Evolutionary conservation across 2,329 filamentous ascomycete genomes (phyloP), one percentile per base, ranked within the genome.

Genomic region (Escovopsis sp.): DNA sequence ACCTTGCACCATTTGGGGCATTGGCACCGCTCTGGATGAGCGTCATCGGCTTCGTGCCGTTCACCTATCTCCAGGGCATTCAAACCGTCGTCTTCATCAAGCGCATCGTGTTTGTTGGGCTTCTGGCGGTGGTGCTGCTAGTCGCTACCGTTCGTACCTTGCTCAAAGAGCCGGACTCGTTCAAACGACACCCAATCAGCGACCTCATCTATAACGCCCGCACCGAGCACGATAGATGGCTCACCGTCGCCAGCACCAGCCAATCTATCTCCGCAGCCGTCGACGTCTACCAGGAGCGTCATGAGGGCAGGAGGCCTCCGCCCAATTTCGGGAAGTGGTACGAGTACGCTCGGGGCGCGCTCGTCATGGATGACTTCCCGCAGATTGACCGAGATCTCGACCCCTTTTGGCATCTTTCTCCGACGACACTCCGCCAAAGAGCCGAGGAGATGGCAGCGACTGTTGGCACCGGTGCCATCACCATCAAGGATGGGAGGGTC

Each of bases 271-370:
- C 53, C 1, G 52, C 64, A 8, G 70, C 68, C 0, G 58, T 64
- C 4, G 48, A 52, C 4, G 58, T 67, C 36, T 74, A 74, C 45
- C 57, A 59, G 33, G 61, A 68, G 33, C 60, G 64, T 5, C 62
- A 73, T 39, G 46, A 80, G 46, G 72, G 74, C 12, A 71, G 84
- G 40, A 62, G 73, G 19, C 85, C 86, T 13, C 86, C 86, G 10
- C 81, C 78, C 1, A 71, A 80, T 39, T 94, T 93, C 47, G 80
- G 86, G 47, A 75, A 76, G 44, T 94, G 86, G 86, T 93, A 79
- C 50, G 67, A 78, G 15, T 85, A 82, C 48, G 83, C 85, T 5
- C 71, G 69, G 41, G 62, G 69, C n/a, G 79, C 86, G 0, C 62
- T 72, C 35, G 62, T 93, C 35, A 74, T 90, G 36, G 86, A 94